Evolutionary conservation across 805 yeast genomes (phyloP).

Genomic region (Schwanniomyces occidentalis): DNA sequence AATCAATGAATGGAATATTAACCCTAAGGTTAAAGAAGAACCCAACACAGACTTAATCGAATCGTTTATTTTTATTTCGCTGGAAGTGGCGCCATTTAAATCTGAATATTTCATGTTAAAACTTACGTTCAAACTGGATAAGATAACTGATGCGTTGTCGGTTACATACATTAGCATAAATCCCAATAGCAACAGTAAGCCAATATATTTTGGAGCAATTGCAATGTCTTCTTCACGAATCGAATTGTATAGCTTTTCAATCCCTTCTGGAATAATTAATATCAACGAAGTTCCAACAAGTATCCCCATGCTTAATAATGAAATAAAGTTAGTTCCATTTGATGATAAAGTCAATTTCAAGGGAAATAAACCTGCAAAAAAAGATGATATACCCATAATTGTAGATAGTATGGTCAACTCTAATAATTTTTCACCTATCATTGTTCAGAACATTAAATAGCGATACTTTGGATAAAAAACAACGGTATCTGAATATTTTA

Average conservation of each 20-base stretch:
- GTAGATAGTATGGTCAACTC: conserved; percentile 1
- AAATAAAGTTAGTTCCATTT: conserved; percentile 31
- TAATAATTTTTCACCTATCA: not conserved
- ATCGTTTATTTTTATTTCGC: not conserved
- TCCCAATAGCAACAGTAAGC: conserved; percentile 53
- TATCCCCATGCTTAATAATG: conserved; percentile 59
- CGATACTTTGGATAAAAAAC: not conserved
- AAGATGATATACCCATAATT: conserved; percentile 20
- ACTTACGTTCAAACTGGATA: conserved; percentile 1
- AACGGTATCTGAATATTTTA: no score
- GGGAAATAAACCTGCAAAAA: conserved; percentile 19
- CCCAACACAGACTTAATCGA: conserved; percentile 26
- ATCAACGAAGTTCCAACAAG: conserved; percentile 60
- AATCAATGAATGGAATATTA: conserved; percentile 64
- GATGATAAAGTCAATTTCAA: conserved; percentile 10
- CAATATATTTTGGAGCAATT: conserved; percentile 31
- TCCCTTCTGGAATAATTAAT: conserved; percentile 67
- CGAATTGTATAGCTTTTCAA: conserved; percentile 40
- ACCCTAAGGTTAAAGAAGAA: conserved; percentile 57
- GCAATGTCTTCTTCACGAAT: conserved; percentile 16
- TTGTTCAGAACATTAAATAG: not conserved
- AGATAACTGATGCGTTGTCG: conserved; percentile 34
- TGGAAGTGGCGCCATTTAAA: not conserved
- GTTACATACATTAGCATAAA: conserved; percentile 53
- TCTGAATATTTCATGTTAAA: conserved; percentile 1